Base-by-base conservation (phyloP, 2,329 filamentous ascomycete species). In the Penicillium capsulatum region DNA sequence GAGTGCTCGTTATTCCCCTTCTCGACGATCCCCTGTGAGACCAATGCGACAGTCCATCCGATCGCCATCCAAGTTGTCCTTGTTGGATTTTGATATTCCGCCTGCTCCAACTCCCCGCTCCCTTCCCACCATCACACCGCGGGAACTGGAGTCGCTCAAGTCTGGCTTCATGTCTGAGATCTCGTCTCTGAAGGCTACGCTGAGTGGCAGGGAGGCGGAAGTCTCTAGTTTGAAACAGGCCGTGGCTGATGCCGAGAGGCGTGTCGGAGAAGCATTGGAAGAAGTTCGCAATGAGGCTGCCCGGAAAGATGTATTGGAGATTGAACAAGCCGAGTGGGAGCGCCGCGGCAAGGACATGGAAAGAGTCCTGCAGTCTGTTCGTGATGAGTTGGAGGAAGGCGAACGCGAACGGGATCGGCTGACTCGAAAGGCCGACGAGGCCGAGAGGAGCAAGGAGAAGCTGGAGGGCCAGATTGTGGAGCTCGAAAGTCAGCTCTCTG, bases 121-220 rank as follows among this genome's bases (percentile, higher is more conserved):
- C 39, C 79, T 97, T 26, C 92, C 92, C 0, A 87, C 84, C 7
- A 84, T 97, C 52, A 95, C 90, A 2, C 86, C 92, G 2, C 81
- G 92, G 22, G 92, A 98, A 67, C 74, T 97, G 2, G 92, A 98
- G 61, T 86, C 85, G 10, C 74, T 97, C 44, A 97, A 97, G 64
- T 96, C 90, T 0, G 79, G 78, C 16, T 94, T 94, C 55, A 75
- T 94, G 36, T 94, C 90, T 0, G 87, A 97, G 61, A 94, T 98
- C 44, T 94, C 88, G 47, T 88, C 86, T n/a, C 77, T 98, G 13
- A 92, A 87, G 59, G 92, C 92, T 3, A 91, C 87, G 7, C 73
- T 98, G 7, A 90, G 83, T 55, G 92, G 92, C 34, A 94, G 92
- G 58, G 91, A 97, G 61, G 91, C 91, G 4, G 90, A 97, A 63